Evolutionary conservation across 371 early-diverging fungal species (phyloP).

Genomic region (Mucor racemosus): DNA sequence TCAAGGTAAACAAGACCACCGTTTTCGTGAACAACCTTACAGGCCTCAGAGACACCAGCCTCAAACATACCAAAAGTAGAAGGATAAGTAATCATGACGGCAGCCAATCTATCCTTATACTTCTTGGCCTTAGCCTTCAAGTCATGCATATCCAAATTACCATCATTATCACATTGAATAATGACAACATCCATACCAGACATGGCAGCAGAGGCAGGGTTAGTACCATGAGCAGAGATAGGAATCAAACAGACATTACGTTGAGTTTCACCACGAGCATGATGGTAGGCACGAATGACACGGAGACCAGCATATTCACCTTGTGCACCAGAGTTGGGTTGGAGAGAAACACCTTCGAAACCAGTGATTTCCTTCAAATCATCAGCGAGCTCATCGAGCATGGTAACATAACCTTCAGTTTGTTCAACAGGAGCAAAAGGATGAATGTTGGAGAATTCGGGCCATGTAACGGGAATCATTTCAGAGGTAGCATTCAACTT

Average conservation of each 20-base stretch:
- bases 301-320: constrained; percentile 97
- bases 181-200: constrained; percentile 93
- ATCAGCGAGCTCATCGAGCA: constrained; percentile 84
- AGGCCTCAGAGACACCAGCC: constrained; percentile 83
- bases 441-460: constrained; percentile 93
- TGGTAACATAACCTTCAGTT: constrained; percentile 85
- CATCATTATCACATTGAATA: constrained; percentile 88
- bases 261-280: constrained; percentile 77
- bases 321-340: constrained; percentile 98
- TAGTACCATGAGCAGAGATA: constrained; percentile 98
- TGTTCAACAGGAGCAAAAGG: constrained; percentile 95
- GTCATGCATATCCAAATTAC: constrained; percentile 91
- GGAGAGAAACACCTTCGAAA: constrained; percentile 89
- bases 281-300: constrained; percentile 90
- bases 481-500: constrained; percentile 97
- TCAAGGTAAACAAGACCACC: constrained; percentile 99
- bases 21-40: constrained; percentile 83
- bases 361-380: constrained; percentile 93
- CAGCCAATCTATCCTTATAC: constrained; percentile 84
- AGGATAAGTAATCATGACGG: constrained; percentile 98
- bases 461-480: constrained; percentile 98
- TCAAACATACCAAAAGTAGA: constrained; percentile 98
- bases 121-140: constrained; percentile 85
- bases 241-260: constrained; percentile 96
- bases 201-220: constrained; percentile 98